These are phyloP conservation scores for Penicillium polonicum DNA, from an alignment of 2,329 filamentous ascomycete species.

Conservation along the genomic window DNA sequence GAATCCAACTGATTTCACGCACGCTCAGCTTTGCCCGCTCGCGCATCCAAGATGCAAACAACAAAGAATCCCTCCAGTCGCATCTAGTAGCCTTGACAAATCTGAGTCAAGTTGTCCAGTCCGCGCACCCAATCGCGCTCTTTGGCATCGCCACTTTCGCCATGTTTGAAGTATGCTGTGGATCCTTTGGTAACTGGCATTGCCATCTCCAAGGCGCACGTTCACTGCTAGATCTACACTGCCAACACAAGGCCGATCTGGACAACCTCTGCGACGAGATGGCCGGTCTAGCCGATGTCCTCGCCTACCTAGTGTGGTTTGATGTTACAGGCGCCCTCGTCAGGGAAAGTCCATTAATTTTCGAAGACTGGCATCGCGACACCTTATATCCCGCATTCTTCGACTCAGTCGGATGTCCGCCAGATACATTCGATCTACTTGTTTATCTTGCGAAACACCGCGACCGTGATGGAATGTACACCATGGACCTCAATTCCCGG, in stretches of 20 bases:
- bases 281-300: slow-evolving; percentile 39
- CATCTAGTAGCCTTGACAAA: slow-evolving; percentile 39
- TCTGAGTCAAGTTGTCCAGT: slow-evolving; percentile 42
- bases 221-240: slow-evolving; percentile 45
- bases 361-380: slow-evolving; percentile 45
- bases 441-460: slow-evolving; percentile 32
- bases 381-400: slow-evolving; percentile 38
- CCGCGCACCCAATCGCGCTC: slow-evolving; percentile 44
- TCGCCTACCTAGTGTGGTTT: slow-evolving; percentile 45
- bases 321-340: slow-evolving; percentile 39
- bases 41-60: slow-evolving; percentile 21
- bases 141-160: slow-evolving; percentile 48
- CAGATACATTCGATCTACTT: slow-evolving; percentile 41
- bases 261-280: slow-evolving; percentile 34
- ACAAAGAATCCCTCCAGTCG: slow-evolving; percentile 24
- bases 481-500: slow-evolving; percentile 11
- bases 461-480: slow-evolving; percentile 9
- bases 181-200: slow-evolving; percentile 42
- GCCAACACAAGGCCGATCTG: slow-evolving; percentile 35
- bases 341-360: slow-evolving; percentile 30
- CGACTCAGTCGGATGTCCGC: slow-evolving; percentile 39
- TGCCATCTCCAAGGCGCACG: slow-evolving; percentile 44
- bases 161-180: slow-evolving; percentile 47
- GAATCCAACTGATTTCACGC: slow-evolving; percentile 26
- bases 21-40: slow-evolving; percentile 27